Evolutionary conservation across 140 eudicot species (phyloP).

Genomic region (Cichorium intybus): DNA sequence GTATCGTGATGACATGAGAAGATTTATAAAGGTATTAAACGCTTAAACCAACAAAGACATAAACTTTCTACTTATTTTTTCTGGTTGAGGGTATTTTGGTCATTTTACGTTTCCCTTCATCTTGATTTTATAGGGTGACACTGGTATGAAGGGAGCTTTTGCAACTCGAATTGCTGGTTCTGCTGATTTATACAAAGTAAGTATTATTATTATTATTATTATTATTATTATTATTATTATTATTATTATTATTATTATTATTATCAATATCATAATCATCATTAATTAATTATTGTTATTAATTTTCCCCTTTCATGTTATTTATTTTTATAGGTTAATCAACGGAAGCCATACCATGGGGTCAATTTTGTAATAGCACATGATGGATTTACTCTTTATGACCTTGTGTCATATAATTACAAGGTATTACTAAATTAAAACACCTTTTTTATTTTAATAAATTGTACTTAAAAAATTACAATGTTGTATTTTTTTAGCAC

Average conservation of each 20-base stretch:
- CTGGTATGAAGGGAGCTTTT: constrained; percentile 87
- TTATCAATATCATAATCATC: too few relatives aligned
- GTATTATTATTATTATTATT: constrained; percentile 1
- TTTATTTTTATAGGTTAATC: constrained; percentile 57
- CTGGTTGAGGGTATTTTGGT: constrained; percentile 11
- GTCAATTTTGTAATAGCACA: constrained; percentile 90
- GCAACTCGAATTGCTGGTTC: constrained; percentile 97
- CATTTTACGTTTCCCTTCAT: not conserved
- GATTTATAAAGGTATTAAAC: constrained; percentile 71
- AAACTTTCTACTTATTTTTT: not conserved
- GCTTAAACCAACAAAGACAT: not conserved
- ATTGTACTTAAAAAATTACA: constrained; percentile 18
- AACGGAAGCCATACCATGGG: constrained; percentile 91
- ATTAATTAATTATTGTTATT: too few relatives aligned
- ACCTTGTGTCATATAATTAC: constrained; percentile 83
- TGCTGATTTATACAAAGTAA: constrained; percentile 89
- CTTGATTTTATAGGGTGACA: constrained; percentile 60
- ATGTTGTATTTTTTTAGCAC: constrained; percentile 43
- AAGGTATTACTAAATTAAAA: constrained; percentile 52
- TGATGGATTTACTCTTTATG: constrained; percentile 96
- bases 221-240: too few relatives aligned
- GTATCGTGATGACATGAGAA: constrained; percentile 92
- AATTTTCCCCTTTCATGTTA: too few relatives aligned
- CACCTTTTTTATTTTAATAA: not conserved
- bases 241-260: not conserved